Evolutionary conservation across 192 early-diverging fungal genomes (phyloP), one percentile per base, ranked within the genome.

Genomic region (Lobulomyces angularis): DNA sequence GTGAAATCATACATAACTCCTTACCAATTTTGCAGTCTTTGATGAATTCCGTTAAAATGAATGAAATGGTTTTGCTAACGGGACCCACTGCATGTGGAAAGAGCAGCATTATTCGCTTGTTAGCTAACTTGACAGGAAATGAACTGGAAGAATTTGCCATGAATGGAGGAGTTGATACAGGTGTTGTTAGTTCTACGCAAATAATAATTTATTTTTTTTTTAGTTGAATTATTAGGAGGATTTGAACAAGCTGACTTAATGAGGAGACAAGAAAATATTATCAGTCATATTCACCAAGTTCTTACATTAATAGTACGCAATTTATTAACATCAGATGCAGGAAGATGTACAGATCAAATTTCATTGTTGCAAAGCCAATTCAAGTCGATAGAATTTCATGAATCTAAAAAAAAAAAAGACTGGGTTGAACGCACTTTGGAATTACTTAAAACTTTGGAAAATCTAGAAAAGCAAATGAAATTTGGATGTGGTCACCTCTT

Each of bases 181-280:
- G n/a, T n/a, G n/a, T n/a, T n/a, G n/a, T n/a, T n/a, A n/a, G n/a
- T n/a, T n/a, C n/a, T n/a, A n/a, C n/a, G n/a, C n/a, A n/a, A n/a
- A n/a, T n/a, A n/a, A n/a, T n/a, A n/a, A n/a, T n/a, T n/a, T n/a
- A n/a, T n/a, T n/a, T n/a, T n/a, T n/a, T n/a, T n/a, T n/a, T n/a
- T n/a, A n/a, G 82, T 90, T 55, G 94, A 98, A 54, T 57, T 98
- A 6, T 55, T 98, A 14, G 94, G 94, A 41, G 94, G 94, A 20
- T 98, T 96, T 50, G 91, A 98, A 61, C 94, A 98, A 56, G 79
- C 89, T 7, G 91, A 96, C 58, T 41, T 84, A 29, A 72, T 67
- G 20, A 69, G 91, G 23, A 77, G 84, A 37, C 65, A 69, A 26
- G 63, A 75, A 28, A 50, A 44, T 23, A 43, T 79, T 35, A 24